Evolutionary conservation across 148 eudicot species (phyloP), one percentile per base, ranked within the genome.

Genomic region (Rhododendron mucronatum): DNA sequence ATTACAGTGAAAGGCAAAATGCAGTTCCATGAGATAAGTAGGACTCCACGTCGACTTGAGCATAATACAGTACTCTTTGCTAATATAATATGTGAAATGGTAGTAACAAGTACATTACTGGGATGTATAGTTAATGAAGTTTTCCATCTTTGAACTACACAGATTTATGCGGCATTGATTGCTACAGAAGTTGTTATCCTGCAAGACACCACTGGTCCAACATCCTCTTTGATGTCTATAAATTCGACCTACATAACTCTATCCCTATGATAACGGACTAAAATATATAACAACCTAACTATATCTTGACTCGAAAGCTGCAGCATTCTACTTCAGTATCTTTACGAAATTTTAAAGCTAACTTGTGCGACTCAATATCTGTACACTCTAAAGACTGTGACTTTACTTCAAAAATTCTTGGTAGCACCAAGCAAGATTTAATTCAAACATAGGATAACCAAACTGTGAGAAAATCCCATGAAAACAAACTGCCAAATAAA

Each of bases 1-100:
- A 61, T 21, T 28, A n/a, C n/a, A 45, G 78, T 59, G 67, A 13
- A 48, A 55, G 50, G 67, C 61, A 82, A 59, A 83, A 45, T 14
- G 63, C 48, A 86, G 41, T 59, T 55, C 81, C 18, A n/a, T 18
- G 39, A 76, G 71, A 63, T 21, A 77, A 83, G 65, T 26, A 83
- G 26, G n/a, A 33, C 47, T 76, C 51, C 21, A 81, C 35, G 5
- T 26, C 37, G 55, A 18, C 84, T 53, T 65, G 67, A 45, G 37
- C 35, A 37, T 23, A 65, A 83, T 6, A 83, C 4, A 26, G 26
- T 48, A 10, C 9, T 30, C 20, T 50, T 73, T 33, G 65, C 67
- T 35, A 7, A 35, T 35, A 73, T 35, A 33, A 53, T 20, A 83
- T 77, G 75, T 83, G 14, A 37, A 33, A 65, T 65, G 13, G 50